Percentiles rank a stretch among this genome's conserved stretches.
Evolutionary conservation across 2,329 filamentous ascomycete species (phyloP).

Genomic region (Colletotrichum sojae): DNA sequence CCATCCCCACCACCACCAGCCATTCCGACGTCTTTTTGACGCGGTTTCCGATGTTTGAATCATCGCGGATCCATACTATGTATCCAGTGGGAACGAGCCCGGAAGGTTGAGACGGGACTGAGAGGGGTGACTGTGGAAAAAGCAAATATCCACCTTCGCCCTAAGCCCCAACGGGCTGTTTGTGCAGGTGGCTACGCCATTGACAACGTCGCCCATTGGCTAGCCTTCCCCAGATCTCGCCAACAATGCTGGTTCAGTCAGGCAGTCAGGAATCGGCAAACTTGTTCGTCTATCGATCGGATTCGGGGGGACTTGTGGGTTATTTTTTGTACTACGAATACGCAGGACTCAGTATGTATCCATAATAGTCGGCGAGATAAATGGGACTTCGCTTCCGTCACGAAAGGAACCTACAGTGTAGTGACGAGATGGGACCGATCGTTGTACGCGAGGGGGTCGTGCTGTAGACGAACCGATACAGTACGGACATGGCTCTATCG

Average conservation of each 20-base stretch:
- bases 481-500: too few relatives aligned
- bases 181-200: slow-evolving; percentile 23
- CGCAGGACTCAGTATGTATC: too few relatives aligned
- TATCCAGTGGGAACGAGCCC: slow-evolving; percentile 19
- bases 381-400: too few relatives aligned
- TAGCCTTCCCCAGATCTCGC: slow-evolving; percentile 33
- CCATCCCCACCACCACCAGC: slow-evolving; percentile 9
- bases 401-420: too few relatives aligned
- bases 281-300: slow-evolving; percentile 27
- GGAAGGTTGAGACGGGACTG: background rate
- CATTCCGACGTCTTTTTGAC: slow-evolving; percentile 24
- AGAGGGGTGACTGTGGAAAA: slow-evolving; percentile 9
- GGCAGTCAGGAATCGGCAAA: slow-evolving; percentile 10
- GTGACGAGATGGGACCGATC: too few relatives aligned
- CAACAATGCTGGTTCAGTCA: slow-evolving; percentile 11
- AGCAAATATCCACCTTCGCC: slow-evolving; percentile 17
- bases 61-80: slow-evolving; percentile 29
- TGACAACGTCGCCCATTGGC: slow-evolving; percentile 23
- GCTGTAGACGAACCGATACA: too few relatives aligned
- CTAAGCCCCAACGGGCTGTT: slow-evolving; percentile 27
- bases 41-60: slow-evolving; percentile 15
- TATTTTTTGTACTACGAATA: background rate
- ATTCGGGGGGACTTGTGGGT: slow-evolving; percentile 25
- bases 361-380: too few relatives aligned
- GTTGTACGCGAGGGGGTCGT: too few relatives aligned